Percentiles rank a stretch among this genome's conserved stretches.
These are phyloP conservation scores for Borovskyia barvae DNA, from an alignment of 208 protist genomes.

Conservation along the genomic window DNA sequence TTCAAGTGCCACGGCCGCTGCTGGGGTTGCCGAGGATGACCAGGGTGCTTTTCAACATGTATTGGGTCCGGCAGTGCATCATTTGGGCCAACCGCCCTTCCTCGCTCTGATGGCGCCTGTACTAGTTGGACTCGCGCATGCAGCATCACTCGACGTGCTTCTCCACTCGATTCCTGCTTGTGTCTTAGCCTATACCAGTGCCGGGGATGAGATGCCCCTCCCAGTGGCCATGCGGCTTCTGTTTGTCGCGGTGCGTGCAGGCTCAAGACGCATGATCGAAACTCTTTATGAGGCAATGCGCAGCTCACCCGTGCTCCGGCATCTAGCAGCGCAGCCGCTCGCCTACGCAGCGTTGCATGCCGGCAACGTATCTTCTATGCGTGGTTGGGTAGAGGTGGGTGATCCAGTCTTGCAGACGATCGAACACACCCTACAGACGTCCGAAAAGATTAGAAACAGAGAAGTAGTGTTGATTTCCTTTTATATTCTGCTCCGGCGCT, in stretches of 20 bases:
- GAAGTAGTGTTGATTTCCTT: constrained; percentile 53
- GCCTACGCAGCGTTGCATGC: constrained; percentile 42
- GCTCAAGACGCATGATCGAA: constrained; percentile 39
- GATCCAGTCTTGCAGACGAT: constrained; percentile 44
- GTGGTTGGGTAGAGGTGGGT: constrained; percentile 48
- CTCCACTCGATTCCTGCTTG: constrained; percentile 40
- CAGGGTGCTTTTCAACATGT: constrained; percentile 3
- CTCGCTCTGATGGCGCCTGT: constrained; percentile 41
- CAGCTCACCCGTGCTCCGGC: constrained; percentile 11
- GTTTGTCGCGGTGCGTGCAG: constrained; percentile 51
- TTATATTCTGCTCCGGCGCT: constrained; percentile 68
- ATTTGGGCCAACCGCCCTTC: constrained; percentile 39
- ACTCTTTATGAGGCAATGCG: constrained; percentile 40
- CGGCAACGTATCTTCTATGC: constrained; percentile 38
- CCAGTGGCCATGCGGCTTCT: constrained; percentile 55
- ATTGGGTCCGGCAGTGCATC: constrained; percentile 22
- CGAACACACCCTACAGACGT: constrained; percentile 44
- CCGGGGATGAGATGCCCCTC: constrained; percentile 23
- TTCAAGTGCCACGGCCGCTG: too few species aligned
- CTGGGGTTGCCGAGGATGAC: background rate
- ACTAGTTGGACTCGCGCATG: constrained; percentile 50
- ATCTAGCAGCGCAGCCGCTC: constrained; percentile 49
- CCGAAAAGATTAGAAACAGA: constrained; percentile 16
- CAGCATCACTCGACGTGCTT: constrained; percentile 48
- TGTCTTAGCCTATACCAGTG: constrained; percentile 29